Conservation (phyloP, 2,329 filamentous ascomycete species). For the Alternaria gansuensis region DNA sequence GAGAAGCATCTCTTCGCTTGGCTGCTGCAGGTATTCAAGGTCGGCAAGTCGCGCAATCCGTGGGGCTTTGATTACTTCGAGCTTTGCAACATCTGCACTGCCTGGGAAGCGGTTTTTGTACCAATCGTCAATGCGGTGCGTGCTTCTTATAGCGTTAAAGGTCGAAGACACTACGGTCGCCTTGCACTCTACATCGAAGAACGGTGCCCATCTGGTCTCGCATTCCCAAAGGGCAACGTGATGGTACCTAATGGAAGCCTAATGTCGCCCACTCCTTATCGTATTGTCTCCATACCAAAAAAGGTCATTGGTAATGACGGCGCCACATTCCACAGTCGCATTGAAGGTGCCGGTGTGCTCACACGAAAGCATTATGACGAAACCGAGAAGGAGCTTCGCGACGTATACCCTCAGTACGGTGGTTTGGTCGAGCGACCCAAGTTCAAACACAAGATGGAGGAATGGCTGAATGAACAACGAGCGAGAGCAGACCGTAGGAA, state of each 20-base stretch:
- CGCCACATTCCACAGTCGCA: conserved; percentile 2
- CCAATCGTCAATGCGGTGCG: conserved; percentile 46
- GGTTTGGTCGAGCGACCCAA: conserved; percentile 44
- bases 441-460: conserved; percentile 39
- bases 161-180: conserved; percentile 43
- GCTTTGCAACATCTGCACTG: conserved; percentile 37
- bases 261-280: conserved; percentile 36
- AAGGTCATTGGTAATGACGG: conserved; percentile 1
- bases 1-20: conserved; percentile 48
- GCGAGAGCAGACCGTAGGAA: conserved; percentile 30
- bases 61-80: conserved; percentile 44
- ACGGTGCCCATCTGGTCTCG: conserved; percentile 38
- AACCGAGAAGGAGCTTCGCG: conserved; percentile 41
- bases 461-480: conserved; percentile 42
- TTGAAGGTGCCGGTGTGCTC: conserved; percentile 11
- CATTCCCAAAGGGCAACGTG: conserved; percentile 46
- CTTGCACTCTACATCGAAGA: conserved; percentile 46
- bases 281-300: conserved; percentile 29
- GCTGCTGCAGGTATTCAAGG: conserved; percentile 45
- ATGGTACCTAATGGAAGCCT: conserved; percentile 17
- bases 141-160: conserved; percentile 39
- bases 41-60: conserved; percentile 43
- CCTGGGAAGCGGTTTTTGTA: conserved; percentile 43
- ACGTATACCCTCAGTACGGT: conserved; percentile 45
- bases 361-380: conserved; percentile 38